Evolutionary conservation across 495 filamentous ascomycete genomes (phyloP).

Genomic region (Pseudevernia furfuracea): DNA sequence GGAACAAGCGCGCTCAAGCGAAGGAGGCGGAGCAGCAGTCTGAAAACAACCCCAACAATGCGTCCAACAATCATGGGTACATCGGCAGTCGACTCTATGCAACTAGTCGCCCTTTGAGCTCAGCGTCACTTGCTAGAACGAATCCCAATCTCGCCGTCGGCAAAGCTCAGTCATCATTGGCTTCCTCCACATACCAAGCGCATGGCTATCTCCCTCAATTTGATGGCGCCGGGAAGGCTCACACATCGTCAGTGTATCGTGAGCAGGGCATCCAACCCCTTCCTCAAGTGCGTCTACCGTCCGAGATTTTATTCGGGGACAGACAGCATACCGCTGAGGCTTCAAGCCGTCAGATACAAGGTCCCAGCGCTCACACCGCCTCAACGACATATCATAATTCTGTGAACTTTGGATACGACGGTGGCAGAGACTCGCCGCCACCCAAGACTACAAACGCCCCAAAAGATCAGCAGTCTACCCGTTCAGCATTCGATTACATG

Average conservation of each 20-base stretch:
- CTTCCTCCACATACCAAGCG: constrained; percentile 29
- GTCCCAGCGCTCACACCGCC: background rate
- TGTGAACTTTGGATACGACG: constrained; percentile 13
- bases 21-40: background rate
- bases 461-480: constrained; percentile 4
- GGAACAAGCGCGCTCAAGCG: background rate
- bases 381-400: background rate
- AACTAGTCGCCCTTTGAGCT: constrained; percentile 2
- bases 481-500: constrained; percentile 4
- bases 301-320: background rate
- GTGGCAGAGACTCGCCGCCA: constrained; percentile 11
- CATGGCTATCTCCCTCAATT: constrained; percentile 30
- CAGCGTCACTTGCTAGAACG: constrained; percentile 18
- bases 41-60: constrained; percentile 18
- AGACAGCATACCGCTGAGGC: background rate
- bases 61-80: background rate
- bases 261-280: constrained; percentile 10
- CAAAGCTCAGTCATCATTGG: constrained; percentile 25
- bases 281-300: constrained; percentile 3
- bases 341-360: background rate
- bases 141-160: constrained; percentile 20
- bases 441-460: background rate
- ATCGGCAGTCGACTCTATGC: background rate
- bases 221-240: constrained; percentile 25
- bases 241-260: constrained; percentile 10